phyloP scores from a whole-genome alignment of 345 rosid species.

The Murraya paniculata region DNA sequence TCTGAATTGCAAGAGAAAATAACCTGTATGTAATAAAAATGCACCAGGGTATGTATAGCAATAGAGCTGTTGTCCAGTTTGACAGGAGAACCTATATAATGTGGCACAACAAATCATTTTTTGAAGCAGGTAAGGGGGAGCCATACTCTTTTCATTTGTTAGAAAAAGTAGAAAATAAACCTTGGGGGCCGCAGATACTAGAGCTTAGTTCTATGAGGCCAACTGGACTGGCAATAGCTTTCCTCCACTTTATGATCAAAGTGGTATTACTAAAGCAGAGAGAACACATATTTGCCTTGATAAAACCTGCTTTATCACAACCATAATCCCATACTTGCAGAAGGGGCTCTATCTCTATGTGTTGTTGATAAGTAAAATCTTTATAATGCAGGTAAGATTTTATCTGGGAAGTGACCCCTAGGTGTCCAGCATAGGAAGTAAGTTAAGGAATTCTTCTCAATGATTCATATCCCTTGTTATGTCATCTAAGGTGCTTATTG shows the following conservation, averaged over 20 bases:
- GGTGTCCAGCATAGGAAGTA: background rate
- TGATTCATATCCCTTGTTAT: background rate
- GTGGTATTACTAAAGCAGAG: background rate
- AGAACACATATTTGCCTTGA: background rate
- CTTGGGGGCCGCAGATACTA: background rate
- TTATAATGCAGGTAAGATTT: background rate
- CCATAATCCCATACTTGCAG: background rate
- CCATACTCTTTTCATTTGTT: background rate
- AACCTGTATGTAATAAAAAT: background rate
- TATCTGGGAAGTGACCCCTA: background rate
- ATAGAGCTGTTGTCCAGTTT: background rate
- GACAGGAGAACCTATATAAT: background rate
- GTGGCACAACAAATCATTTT: background rate
- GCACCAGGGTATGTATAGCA: background rate
- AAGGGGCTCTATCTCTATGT: background rate
- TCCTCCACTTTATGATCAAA: background rate
- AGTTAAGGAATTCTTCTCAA: background rate
- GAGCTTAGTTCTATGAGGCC: background rate
- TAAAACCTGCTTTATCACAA: background rate
- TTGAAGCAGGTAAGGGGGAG: background rate
- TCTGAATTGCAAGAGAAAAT: background rate
- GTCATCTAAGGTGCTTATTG: background rate
- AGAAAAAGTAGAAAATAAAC: background rate
- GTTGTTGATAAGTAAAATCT: background rate
- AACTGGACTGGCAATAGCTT: background rate